A percentile compares a stretch with the other conserved stretches of the same genome.
Conservation (phyloP, 805 yeast genomes). For the Debaryomyces prosopidis region DNA sequence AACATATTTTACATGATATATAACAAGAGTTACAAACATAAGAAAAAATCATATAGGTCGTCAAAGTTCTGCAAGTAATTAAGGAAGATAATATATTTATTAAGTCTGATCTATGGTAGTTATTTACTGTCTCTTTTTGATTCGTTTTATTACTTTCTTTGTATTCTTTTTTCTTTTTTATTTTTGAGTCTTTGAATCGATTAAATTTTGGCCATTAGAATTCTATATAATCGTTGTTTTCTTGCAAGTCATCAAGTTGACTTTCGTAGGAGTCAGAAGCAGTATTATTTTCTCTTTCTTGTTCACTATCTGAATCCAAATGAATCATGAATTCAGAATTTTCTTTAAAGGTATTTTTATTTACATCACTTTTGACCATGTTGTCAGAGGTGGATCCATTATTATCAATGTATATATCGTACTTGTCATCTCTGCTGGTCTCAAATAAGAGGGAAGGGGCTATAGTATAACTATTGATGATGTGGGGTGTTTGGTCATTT, state of each 20-base stretch:
- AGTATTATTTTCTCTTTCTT: neutral
- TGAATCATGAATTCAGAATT: slow-evolving; percentile 17
- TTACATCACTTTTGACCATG: neutral
- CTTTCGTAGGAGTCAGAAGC: neutral
- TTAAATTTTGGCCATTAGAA: slow-evolving; percentile 26
- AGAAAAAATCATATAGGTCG: too few relatives aligned
- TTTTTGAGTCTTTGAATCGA: too few relatives aligned
- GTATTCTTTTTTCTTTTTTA: too few relatives aligned
- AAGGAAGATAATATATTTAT: neutral
- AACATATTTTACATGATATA: too few relatives aligned
- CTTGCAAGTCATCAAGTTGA: slow-evolving; percentile 18
- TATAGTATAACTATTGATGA: slow-evolving; percentile 35
- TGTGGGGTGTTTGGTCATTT: slow-evolving; percentile 6
- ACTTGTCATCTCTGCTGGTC: slow-evolving; percentile 17
- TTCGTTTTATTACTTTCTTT: too few relatives aligned
- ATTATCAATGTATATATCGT: slow-evolving; percentile 26
- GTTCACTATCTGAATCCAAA: slow-evolving; percentile 11
- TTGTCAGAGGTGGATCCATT: neutral
- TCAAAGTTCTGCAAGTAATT: too few relatives aligned
- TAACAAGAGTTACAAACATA: too few relatives aligned
- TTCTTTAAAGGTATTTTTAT: slow-evolving; percentile 2
- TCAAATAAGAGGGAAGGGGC: slow-evolving; percentile 26
- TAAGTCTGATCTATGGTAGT: neutral
- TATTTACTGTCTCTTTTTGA: neutral
- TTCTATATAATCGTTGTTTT: slow-evolving; percentile 24